Evolutionary conservation across 768 basidiomycete species (phyloP), one percentile per base, ranked within the genome.

Genomic region (Collybia sordida): DNA sequence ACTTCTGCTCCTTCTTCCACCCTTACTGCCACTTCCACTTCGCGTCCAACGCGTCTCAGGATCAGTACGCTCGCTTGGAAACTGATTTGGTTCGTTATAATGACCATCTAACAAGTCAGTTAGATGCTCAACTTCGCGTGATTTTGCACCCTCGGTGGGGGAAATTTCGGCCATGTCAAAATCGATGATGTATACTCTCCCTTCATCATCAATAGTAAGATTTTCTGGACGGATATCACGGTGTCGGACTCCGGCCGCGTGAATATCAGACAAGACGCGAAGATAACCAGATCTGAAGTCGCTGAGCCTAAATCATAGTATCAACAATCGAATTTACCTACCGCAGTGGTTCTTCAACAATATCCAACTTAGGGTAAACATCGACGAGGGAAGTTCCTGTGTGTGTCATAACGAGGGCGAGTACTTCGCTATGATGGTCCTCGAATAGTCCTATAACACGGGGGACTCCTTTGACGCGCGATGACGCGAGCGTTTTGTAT

Each of bases 381-480:
- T 14, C 14, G 9, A 14, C 38, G 8, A 55, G 31, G 6, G 31
- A 38, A 1, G 45, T 37, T 23, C 52, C 50, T 15, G 38, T 43
- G 23, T 54, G 22, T 1, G 47, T 28, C 51, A 53, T 53, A 12
- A 57, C 27, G n/a, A 54, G 49, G 1, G 44, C 45, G 3, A 51
- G 18, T 2, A 46, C 23, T 6, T 44, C 42, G 34, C 48, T 51
- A 31, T 55, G 48, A 3, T 47, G 34, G 19, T 57, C 52, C 28
- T 52, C 27, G 15, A 59, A 58, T 9, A 57, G 14, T 15, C 58
- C 58, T 31, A 56, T 51, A 25, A 49, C 35, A 23, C 22, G 18
- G 4, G 52, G 59, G 27, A 60, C 53, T 11, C 57, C 51, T 31
- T 43, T 25, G 11, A 47, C 54, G 14, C 47, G 43, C 2, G 38